Percentiles rank a stretch among this genome's conserved stretches.
phyloP scores from a whole-genome alignment of 2,329 filamentous ascomycete genomes.

The Aspergillus sp. region DNA sequence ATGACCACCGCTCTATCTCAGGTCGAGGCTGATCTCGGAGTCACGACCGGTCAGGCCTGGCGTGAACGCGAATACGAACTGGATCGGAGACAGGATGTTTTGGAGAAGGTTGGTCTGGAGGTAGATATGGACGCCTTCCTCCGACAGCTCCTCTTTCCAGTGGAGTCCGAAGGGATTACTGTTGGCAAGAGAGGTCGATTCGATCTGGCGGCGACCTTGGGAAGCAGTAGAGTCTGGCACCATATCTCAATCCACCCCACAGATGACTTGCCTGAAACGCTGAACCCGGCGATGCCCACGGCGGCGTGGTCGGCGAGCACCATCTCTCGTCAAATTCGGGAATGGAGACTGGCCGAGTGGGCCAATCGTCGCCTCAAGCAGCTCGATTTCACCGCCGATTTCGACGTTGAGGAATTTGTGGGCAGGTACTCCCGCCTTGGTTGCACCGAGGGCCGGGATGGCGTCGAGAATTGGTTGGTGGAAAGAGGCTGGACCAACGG shows the following conservation, averaged over 20 bases:
- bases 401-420: constrained; percentile 88
- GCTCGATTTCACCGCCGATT: constrained; percentile 94
- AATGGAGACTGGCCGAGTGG: constrained; percentile 95
- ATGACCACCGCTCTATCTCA: constrained; percentile 80
- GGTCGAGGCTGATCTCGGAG: constrained; percentile 75
- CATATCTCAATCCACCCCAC: constrained; percentile 90
- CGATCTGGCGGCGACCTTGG: constrained; percentile 71
- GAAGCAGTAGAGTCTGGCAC: constrained; percentile 90
- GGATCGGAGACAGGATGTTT: constrained; percentile 76
- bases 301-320: constrained; percentile 90
- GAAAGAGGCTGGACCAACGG: constrained; percentile 98
- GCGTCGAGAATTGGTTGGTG: constrained; percentile 89
- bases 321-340: constrained; percentile 86
- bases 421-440: constrained; percentile 79
- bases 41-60: constrained; percentile 64
- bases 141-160: constrained; percentile 76
- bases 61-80: constrained; percentile 74
- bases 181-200: constrained; percentile 76
- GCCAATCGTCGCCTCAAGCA: constrained; percentile 87
- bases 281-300: constrained; percentile 69
- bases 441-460: constrained; percentile 85
- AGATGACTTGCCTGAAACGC: constrained; percentile 73
- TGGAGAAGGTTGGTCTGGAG: constrained; percentile 84
- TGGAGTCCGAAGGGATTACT: constrained; percentile 73
- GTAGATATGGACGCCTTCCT: constrained; percentile 80